phyloP scores from a whole-genome alignment of 305 asterid genomes.

The Rubia balearica region DNA sequence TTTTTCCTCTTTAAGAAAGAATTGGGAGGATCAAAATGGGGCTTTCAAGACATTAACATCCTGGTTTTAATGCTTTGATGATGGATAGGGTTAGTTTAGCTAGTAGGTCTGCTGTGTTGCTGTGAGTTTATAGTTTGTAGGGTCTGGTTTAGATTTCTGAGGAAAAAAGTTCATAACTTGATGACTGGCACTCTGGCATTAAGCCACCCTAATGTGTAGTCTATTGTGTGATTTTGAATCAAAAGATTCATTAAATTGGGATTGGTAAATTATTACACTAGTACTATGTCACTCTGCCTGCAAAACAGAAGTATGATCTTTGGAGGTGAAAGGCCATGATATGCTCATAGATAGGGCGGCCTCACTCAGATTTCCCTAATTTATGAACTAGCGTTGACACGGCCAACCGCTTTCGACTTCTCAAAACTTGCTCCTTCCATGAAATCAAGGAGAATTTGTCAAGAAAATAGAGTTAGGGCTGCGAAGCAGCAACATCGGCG shows the following conservation, averaged over 20 bases:
- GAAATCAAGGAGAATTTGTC: no score
- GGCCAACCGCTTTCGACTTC: no score
- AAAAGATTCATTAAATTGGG: conserved; percentile 10
- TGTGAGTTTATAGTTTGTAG: conserved; percentile 3
- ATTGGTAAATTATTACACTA: conserved; percentile 4
- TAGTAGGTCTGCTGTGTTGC: conserved; percentile 14
- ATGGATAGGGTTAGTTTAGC: background rate
- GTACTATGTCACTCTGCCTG: background rate
- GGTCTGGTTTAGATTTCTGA: conserved; percentile 6
- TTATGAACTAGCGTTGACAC: no score
- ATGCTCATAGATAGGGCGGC: background rate
- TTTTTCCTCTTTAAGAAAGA: background rate
- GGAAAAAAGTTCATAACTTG: background rate
- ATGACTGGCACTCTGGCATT: conserved; percentile 15
- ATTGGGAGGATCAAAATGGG: background rate
- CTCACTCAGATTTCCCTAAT: background rate
- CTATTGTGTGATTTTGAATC: conserved; percentile 11
- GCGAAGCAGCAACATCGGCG: no score
- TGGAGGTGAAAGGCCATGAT: conserved; percentile 3
- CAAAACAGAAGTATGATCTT: conserved; percentile 14
- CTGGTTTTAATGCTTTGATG: background rate
- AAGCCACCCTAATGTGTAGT: conserved; percentile 13
- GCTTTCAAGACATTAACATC: background rate
- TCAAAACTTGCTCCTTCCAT: no score
- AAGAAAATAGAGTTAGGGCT: no score